Conservation (phyloP, 148 eudicot species). For the Rhododendron simsii region DNA sequence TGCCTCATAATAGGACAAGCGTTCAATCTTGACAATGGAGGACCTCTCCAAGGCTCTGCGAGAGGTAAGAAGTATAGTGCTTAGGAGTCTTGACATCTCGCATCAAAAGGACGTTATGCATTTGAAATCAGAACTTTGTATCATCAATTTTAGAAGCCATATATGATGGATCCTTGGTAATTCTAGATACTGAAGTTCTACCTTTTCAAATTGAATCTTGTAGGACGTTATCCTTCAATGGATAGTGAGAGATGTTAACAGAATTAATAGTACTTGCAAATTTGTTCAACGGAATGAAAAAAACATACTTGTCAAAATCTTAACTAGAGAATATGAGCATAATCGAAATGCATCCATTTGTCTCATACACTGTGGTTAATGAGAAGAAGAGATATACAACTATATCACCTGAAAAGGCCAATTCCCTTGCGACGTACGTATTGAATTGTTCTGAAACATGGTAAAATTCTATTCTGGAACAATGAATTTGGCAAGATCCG, state of each 20-base stretch:
- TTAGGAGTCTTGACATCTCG: neutral
- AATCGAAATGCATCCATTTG: neutral
- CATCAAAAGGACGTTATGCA: neutral
- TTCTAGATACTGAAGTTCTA: neutral
- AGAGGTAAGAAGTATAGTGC: slow-evolving; percentile 45
- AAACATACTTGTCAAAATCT: neutral
- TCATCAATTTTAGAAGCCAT: neutral
- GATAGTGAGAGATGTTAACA: neutral
- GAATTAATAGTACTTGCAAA: neutral
- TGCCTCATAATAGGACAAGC: slow-evolving; percentile 56
- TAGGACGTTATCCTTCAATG: neutral
- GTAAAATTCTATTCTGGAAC: neutral
- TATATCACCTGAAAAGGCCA: neutral
- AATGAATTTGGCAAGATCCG: neutral
- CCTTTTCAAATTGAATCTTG: neutral
- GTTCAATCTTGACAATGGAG: slow-evolving; percentile 82
- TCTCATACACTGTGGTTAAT: neutral
- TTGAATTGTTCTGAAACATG: neutral
- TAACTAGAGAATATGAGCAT: neutral
- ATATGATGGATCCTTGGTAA: neutral
- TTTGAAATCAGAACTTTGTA: slow-evolving; percentile 1
- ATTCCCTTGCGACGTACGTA: neutral
- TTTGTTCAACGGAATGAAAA: neutral
- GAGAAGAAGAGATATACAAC: neutral
- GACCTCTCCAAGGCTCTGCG: slow-evolving; percentile 79